These are phyloP conservation scores for Taiwanofungus camphoratus DNA, from an alignment of 1,284 basidiomycete species.

Conservation along the genomic window DNA sequence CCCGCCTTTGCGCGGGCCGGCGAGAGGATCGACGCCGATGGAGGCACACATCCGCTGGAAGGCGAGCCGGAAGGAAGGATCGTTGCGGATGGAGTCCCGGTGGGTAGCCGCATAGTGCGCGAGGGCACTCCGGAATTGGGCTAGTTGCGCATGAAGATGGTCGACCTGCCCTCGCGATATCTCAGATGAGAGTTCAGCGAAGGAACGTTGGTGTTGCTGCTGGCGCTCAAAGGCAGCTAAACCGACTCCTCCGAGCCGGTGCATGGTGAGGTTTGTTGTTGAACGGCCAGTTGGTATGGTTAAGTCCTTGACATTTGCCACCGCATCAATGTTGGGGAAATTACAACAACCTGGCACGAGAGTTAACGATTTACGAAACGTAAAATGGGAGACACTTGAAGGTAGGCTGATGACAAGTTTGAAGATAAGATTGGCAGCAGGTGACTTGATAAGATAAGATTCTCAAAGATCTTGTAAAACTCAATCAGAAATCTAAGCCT, in stretches of 20 bases:
- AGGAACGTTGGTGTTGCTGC: slow-evolving; percentile 69
- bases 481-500: too few relatives aligned
- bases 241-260: slow-evolving; percentile 66
- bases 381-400: too few relatives aligned
- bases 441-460: too few relatives aligned
- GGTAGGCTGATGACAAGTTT: too few relatives aligned
- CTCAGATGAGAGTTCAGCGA: slow-evolving; percentile 73
- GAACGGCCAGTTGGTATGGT: too few relatives aligned
- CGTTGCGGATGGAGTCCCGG: slow-evolving; percentile 77
- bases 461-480: too few relatives aligned
- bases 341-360: too few relatives aligned
- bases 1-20: slow-evolving; percentile 77
- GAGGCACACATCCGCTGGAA: slow-evolving; percentile 97
- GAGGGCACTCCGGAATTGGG: slow-evolving; percentile 80
- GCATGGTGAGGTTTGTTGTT: too few relatives aligned
- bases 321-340: too few relatives aligned
- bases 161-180: slow-evolving; percentile 76
- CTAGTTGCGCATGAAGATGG: slow-evolving; percentile 77
- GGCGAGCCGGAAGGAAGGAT: slow-evolving; percentile 85
- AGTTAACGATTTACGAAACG: too few relatives aligned
- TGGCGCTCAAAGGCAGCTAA: slow-evolving; percentile 73
- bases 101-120: slow-evolving; percentile 80
- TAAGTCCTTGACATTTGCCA: too few relatives aligned
- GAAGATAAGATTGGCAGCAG: too few relatives aligned
- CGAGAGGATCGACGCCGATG: slow-evolving; percentile 93